Evolutionary conservation across 2,329 filamentous ascomycete genomes (phyloP), one percentile per base, ranked within the genome.

Genomic region (Botrytis elliptica): DNA sequence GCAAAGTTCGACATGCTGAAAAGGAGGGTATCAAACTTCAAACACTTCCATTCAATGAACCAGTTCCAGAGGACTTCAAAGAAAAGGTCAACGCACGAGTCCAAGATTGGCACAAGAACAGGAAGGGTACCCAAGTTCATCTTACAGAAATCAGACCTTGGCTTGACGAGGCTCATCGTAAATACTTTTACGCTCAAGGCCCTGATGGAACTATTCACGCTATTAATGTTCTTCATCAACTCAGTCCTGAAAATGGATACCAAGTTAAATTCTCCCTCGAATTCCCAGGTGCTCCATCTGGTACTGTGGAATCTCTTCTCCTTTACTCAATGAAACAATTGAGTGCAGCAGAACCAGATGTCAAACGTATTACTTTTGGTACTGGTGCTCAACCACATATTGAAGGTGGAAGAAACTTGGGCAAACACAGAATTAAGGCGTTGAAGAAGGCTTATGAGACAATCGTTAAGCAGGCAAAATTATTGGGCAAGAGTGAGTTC

Each of bases 241-340:
- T 98, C 42, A 89, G 92, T 5, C 93, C 94, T 2, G 86, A 89
- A 52, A 89, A 97, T 81, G 95, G 95, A 72, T 97, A 94, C 90
- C 95, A 98, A 85, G 91, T 97, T 81, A 98, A 98, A 85, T 97
- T 96, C 86, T 93, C 92, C n/a, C 89, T 98, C 72, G 94, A 98
- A 83, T 97, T 98, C 86, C 95, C 94, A 0, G 90, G 89, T 40
- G 89, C 94, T 0, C 92, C 95, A n/a, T 93, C 90, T 63, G 95
- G 95, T 65, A 91, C 93, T 49, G 97, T 97, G 76, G 95, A 98
- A 84, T 88, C 91, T 59, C 88, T 96, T 59, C 92, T 97, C 78
- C 89, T 92, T 55, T 88, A 91, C 80, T 89, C 92, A 0, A 86
- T 97, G 75, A 79, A 82, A 10, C 80, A 81, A 59, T 82, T 89